phyloP scores from a whole-genome alignment of 441 rosid genomes.

The Biscutella laevigata region DNA sequence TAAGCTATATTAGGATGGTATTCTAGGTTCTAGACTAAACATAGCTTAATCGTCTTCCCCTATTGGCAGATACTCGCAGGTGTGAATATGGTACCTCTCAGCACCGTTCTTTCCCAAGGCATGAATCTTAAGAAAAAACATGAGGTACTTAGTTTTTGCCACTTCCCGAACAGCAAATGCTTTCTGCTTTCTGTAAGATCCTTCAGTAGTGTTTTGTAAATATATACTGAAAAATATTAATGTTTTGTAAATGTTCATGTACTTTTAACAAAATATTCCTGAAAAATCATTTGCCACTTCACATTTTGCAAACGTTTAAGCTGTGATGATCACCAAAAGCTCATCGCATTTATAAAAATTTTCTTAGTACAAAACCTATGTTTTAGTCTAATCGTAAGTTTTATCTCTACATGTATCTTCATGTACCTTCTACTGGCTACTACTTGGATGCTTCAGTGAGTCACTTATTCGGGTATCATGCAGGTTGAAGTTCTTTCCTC shows the following conservation, averaged over 20 bases:
- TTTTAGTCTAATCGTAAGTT: background rate
- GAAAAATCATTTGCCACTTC: background rate
- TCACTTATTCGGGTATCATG: constrained; percentile 9
- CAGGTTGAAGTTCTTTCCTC: constrained; percentile 90
- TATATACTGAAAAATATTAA: no score
- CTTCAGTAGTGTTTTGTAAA: no score
- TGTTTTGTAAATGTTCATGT: background rate
- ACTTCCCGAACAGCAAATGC: background rate
- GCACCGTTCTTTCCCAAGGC: constrained; percentile 70
- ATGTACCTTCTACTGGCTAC: constrained; percentile 3
- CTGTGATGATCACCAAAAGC: background rate
- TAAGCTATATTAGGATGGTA: background rate
- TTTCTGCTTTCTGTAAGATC: background rate
- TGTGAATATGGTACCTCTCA: constrained; percentile 35
- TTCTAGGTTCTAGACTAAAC: background rate
- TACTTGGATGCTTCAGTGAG: background rate
- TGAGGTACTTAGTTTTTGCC: constrained; percentile 41
- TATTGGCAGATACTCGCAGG: constrained; percentile 45
- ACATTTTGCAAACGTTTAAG: background rate
- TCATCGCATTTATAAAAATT: background rate
- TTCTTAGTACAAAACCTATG: background rate
- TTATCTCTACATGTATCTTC: background rate
- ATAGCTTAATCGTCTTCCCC: background rate
- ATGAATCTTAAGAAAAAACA: constrained; percentile 86
- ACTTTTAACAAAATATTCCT: background rate